phyloP scores from a whole-genome alignment of 345 rosid genomes.

The Mallotus nudiflorus region DNA sequence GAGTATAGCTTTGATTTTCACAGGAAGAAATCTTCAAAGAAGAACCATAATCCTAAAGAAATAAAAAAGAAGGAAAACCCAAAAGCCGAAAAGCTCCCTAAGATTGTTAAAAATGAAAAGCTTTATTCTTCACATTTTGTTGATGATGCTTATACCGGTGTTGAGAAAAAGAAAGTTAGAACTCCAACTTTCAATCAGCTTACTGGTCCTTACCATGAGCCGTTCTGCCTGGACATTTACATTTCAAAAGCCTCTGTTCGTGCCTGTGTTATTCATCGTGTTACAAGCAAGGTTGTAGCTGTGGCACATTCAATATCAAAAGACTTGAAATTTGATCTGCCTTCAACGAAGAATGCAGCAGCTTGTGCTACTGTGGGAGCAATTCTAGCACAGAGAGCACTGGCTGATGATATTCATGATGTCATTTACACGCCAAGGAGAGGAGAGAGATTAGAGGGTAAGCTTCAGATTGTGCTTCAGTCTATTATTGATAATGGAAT shows the following conservation, averaged over 20 bases:
- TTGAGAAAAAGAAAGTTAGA: slow-evolving; percentile 48
- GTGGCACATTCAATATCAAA: slow-evolving; percentile 87
- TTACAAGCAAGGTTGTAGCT: slow-evolving; percentile 80
- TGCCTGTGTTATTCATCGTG: slow-evolving; percentile 80
- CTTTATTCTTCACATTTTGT: slow-evolving; percentile 6
- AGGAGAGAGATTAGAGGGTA: slow-evolving; percentile 76
- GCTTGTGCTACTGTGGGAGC: slow-evolving; percentile 73
- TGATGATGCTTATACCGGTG: slow-evolving; percentile 13
- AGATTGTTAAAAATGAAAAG: slow-evolving; percentile 18
- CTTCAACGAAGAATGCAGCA: slow-evolving; percentile 64
- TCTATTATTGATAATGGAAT: slow-evolving; percentile 69
- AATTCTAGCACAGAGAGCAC: slow-evolving; percentile 71
- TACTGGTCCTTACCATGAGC: slow-evolving; percentile 82
- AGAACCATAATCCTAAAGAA: slow-evolving; percentile 30
- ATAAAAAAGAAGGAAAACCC: slow-evolving; percentile 31
- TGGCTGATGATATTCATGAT: slow-evolving; percentile 79
- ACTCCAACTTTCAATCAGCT: slow-evolving; percentile 81
- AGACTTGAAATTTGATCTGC: slow-evolving; percentile 80
- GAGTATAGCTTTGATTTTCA: slow-evolving; percentile 75
- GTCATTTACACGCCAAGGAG: slow-evolving; percentile 74
- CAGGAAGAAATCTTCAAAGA: slow-evolving; percentile 51
- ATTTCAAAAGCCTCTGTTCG: slow-evolving; percentile 81
- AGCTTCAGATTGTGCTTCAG: slow-evolving; percentile 76
- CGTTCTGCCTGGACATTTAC: slow-evolving; percentile 79
- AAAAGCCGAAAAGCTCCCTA: slow-evolving; percentile 19